Evolutionary conservation across 345 rosid species (phyloP).

Genomic region (Camelina neglecta): DNA sequence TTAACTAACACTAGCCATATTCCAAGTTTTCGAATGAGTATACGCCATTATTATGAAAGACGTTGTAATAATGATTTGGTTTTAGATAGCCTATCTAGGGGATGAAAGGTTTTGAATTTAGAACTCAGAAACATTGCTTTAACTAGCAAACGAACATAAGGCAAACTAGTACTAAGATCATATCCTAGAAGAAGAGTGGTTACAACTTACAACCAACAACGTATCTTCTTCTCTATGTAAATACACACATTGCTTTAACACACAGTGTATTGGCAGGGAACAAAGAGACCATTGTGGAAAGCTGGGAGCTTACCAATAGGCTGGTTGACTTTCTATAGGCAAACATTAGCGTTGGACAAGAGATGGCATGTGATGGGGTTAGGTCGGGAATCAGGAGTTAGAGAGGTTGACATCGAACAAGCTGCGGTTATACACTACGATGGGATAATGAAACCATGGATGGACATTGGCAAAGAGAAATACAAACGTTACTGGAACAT

Average conservation of each 20-base stretch:
- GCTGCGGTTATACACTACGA: constrained; percentile 90
- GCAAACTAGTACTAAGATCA: not conserved
- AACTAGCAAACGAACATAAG: constrained; percentile 19
- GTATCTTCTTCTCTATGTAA: too few species aligned
- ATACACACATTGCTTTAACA: too few species aligned
- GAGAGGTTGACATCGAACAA: constrained; percentile 53
- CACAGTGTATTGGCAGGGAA: constrained; percentile 51
- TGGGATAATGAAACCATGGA: constrained; percentile 96
- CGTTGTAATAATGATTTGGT: not conserved
- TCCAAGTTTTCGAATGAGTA: not conserved
- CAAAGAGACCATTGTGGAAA: constrained; percentile 68
- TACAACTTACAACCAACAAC: too few species aligned
- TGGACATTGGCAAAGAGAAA: constrained; percentile 73
- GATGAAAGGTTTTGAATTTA: constrained; percentile 1
- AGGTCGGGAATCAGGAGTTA: constrained; percentile 67
- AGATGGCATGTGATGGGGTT: constrained; percentile 84
- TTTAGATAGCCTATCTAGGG: not conserved
- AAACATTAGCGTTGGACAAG: constrained; percentile 70
- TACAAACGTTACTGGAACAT: constrained; percentile 79
- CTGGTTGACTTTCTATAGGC: constrained; percentile 81
- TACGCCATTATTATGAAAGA: not conserved
- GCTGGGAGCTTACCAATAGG: constrained; percentile 89
- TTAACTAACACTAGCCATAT: not conserved
- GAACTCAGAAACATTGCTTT: not conserved
- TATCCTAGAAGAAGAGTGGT: too few species aligned